Evolutionary conservation across 169 alveolate species (phyloP), one percentile per base, ranked within the genome.

Genomic region (Theileria equi): DNA sequence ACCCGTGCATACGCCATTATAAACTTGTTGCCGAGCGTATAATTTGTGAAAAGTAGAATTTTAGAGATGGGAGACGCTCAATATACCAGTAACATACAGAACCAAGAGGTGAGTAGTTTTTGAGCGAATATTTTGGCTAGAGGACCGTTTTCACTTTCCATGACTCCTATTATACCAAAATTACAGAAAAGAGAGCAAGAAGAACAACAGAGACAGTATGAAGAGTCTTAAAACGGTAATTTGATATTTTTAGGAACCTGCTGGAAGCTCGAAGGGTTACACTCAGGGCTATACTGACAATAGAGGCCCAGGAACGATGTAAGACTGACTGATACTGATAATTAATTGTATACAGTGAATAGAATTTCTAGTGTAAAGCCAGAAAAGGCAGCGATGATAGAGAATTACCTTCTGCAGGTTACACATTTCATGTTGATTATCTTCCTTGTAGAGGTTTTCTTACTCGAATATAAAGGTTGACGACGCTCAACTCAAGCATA

Each of bases 241-340:
- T 43, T 28, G 28, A 57, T 21, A 34, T 57, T 23, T 32, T 2
- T 47, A 73, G 83, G 78, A 45, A 60, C 60, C 38, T 73, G 16
- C 5, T 76, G 36, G 85, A 76, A 47, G 80, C 79, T 6, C 55
- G 85, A 35, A 49, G 85, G 23, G 50, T 76, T 52, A 58, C 73
- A 0, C 65, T 76, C 13, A 71, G 85, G 21, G 54, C 81, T 10
- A 38, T 76, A 8, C 59, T 76, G 41, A 76, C 85, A 5, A 69
- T 65, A 52, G 85, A 76, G 17, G 85, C 85, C 4, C 79, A 65
- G 44, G 85, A 76, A 48, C 35, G 85, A 76, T 61, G 85, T 76
- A 65, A 28, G 80, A 28, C 13, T 16, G 21, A 7, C 34, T 31
- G 25, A 19, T 6, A 4, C 8, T 6, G 13, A 8, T 0, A 13